Evolutionary conservation across 768 basidiomycete species (phyloP).

Genomic region (Rubroboletus satanas): DNA sequence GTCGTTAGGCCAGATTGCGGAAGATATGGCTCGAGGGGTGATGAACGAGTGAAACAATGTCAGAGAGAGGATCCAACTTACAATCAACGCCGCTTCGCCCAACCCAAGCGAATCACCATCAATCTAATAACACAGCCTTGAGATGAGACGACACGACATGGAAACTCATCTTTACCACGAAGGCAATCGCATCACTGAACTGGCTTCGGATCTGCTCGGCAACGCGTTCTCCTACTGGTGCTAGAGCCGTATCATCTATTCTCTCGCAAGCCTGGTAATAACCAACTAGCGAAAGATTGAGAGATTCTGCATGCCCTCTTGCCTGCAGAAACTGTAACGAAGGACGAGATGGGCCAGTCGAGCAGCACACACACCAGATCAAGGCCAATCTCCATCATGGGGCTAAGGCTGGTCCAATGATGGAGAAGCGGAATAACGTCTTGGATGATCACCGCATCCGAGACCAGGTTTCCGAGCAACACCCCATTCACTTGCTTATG

Average conservation of each 20-base stretch:
- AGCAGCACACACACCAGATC: constrained; percentile 52
- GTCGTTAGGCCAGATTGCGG: constrained; percentile 34
- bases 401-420: constrained; percentile 79
- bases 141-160: constrained; percentile 3
- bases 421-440: constrained; percentile 79
- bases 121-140: constrained; percentile 37
- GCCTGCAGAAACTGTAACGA: constrained; percentile 40
- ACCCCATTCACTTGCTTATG: constrained; percentile 74
- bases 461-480: constrained; percentile 53
- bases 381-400: constrained; percentile 84
- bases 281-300: constrained; percentile 54
- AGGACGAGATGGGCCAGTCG: background rate
- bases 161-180: constrained; percentile 50
- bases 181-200: constrained; percentile 60
- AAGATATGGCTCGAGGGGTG: constrained; percentile 46
- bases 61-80: constrained; percentile 33
- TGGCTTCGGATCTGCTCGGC: constrained; percentile 49
- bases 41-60: background rate
- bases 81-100: constrained; percentile 52
- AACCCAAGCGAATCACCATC: constrained; percentile 58
- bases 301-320: constrained; percentile 52
- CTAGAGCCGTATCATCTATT: constrained; percentile 56
- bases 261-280: constrained; percentile 75
- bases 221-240: constrained; percentile 63
- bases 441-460: constrained; percentile 43